phyloP scores from a whole-genome alignment of 1,284 basidiomycete genomes.

The Cystobasidium pallidum region DNA sequence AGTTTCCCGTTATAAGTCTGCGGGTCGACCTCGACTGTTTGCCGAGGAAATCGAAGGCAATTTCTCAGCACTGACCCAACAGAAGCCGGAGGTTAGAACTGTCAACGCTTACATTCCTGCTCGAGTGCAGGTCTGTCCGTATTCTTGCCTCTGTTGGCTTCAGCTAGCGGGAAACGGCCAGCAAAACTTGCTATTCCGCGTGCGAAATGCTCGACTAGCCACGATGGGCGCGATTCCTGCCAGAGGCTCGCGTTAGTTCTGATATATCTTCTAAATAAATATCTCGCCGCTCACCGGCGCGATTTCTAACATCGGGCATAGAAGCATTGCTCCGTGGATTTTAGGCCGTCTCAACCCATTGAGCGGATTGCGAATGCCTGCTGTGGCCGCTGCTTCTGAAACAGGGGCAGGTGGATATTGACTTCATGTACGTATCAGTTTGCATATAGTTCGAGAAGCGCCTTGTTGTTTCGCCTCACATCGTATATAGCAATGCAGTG shows the following conservation, averaged over 20 bases:
- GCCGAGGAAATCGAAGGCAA: too few relatives aligned
- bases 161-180: constrained; percentile 49
- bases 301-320: constrained; percentile 51
- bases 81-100: too few relatives aligned
- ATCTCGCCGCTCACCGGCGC: constrained; percentile 7
- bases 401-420: constrained; percentile 40
- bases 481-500: constrained; percentile 30
- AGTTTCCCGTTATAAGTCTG: constrained; percentile 53
- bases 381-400: constrained; percentile 34
- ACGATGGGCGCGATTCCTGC: constrained; percentile 48
- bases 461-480: constrained; percentile 8
- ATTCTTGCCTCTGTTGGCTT: constrained; percentile 51
- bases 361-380: constrained; percentile 21
- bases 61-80: too few relatives aligned
- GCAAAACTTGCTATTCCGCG: constrained; percentile 47
- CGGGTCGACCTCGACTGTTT: constrained; percentile 48
- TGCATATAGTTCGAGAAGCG: background rate
- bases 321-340: constrained; percentile 49
- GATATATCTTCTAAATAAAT: too few relatives aligned
- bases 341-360: constrained; percentile 44
- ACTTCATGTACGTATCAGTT: background rate
- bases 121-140: constrained; percentile 27
- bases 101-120: constrained; percentile 29
- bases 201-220: constrained; percentile 47
- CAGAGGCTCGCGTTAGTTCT: too few relatives aligned